Percentiles rank a stretch among this genome's conserved stretches.
phyloP scores from a whole-genome alignment of 805 yeast species.

The Metschnikowia lunata region DNA sequence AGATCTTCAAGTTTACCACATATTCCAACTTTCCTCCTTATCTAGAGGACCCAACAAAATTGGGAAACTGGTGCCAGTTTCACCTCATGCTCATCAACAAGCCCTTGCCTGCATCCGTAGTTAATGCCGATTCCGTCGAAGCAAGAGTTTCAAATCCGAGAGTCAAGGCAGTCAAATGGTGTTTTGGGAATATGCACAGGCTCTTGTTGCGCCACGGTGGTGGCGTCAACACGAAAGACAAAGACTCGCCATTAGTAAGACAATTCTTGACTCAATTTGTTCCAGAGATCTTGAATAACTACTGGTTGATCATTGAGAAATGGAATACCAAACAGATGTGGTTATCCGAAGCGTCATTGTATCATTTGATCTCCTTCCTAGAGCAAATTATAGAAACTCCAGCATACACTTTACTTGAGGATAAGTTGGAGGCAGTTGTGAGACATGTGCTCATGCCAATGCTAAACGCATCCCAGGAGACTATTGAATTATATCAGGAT shows the following conservation, averaged over 20 bases:
- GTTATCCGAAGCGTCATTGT: slow-evolving; percentile 38
- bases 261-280: slow-evolving; percentile 35
- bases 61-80: slow-evolving; percentile 40
- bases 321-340: slow-evolving; percentile 38
- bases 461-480: slow-evolving; percentile 33
- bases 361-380: slow-evolving; percentile 40
- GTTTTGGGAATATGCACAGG: slow-evolving; percentile 40
- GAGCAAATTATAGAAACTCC: slow-evolving; percentile 40
- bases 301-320: slow-evolving; percentile 39
- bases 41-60: slow-evolving; percentile 30
- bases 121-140: slow-evolving; percentile 29
- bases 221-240: slow-evolving; percentile 33
- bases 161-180: slow-evolving; percentile 42
- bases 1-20: slow-evolving; percentile 39
- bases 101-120: slow-evolving; percentile 33
- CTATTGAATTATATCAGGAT: slow-evolving; percentile 41
- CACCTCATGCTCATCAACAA: slow-evolving; percentile 37
- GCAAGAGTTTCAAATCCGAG: slow-evolving; percentile 37
- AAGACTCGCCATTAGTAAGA: slow-evolving; percentile 26
- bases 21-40: slow-evolving; percentile 36
- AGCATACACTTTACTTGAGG: slow-evolving; percentile 34
- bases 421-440: slow-evolving; percentile 38
- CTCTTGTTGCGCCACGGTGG: slow-evolving; percentile 43
- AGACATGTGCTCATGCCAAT: slow-evolving; percentile 40
- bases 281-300: slow-evolving; percentile 39